A percentile compares a stretch with the other conserved stretches of the same genome.
These are phyloP conservation scores for Alternaria arbusti DNA, from an alignment of 2,329 filamentous ascomycete species.

Conservation along the genomic window DNA sequence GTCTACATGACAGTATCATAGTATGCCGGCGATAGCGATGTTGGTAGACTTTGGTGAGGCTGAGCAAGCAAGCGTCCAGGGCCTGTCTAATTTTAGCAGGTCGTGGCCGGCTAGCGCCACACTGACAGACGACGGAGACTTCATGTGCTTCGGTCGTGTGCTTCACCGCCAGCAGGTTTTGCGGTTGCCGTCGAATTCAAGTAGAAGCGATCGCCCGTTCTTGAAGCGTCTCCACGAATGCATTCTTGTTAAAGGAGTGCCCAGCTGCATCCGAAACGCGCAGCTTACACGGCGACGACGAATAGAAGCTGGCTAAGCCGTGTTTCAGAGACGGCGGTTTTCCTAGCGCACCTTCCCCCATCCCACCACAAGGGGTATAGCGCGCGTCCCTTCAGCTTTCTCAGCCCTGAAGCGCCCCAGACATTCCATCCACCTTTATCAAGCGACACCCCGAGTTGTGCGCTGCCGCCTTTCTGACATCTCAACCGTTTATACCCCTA, in stretches of 20 bases:
- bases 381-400: conserved; percentile 17
- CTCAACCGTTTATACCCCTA: conserved; percentile 20
- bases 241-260: conserved; percentile 30
- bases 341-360: conserved; percentile 24
- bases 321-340: conserved; percentile 34
- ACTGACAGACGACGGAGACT: conserved; percentile 6
- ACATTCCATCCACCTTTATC: conserved; percentile 33
- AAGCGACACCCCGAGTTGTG: conserved; percentile 33
- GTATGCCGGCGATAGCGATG: conserved; percentile 5
- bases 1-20: background rate
- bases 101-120: conserved; percentile 25
- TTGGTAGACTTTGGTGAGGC: conserved; percentile 26
- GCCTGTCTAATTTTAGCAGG: conserved; percentile 28
- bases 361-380: conserved; percentile 12
- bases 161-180: conserved; percentile 13
- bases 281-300: conserved; percentile 10
- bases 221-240: conserved; percentile 16
- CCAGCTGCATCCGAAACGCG: conserved; percentile 28
- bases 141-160: conserved; percentile 13
- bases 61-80: conserved; percentile 31
- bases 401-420: conserved; percentile 25
- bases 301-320: conserved; percentile 22
- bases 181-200: background rate
- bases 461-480: conserved; percentile 16
- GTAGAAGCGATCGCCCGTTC: conserved; percentile 6